Percentiles rank a stretch among this genome's conserved stretches.
These are phyloP conservation scores for Acanthamoeba divionensis DNA, from an alignment of 208 protist genomes.

Conservation along the genomic window DNA sequence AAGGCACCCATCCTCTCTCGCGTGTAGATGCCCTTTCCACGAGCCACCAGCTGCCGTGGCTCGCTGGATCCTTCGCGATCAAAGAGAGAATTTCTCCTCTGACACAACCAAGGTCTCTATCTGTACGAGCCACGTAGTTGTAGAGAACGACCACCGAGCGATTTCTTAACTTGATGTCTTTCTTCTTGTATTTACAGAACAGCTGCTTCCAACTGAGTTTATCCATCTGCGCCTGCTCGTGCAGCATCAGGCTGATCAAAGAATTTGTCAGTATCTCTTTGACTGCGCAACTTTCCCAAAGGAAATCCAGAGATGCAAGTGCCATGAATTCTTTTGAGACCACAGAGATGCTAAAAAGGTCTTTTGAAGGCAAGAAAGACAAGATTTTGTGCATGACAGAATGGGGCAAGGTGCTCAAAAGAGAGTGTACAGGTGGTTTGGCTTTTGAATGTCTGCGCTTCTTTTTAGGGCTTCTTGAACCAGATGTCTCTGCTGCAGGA, in stretches of 20 bases:
- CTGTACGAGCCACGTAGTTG: constrained; percentile 6
- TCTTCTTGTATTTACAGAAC: constrained; percentile 21
- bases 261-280: background rate
- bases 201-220: constrained; percentile 7
- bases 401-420: background rate
- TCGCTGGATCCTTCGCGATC: background rate
- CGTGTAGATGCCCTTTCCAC: background rate
- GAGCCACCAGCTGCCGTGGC: background rate
- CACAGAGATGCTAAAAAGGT: background rate
- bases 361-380: background rate
- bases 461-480: no score
- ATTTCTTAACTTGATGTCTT: background rate
- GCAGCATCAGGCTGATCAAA: background rate
- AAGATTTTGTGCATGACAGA: background rate
- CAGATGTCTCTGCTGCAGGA: no score
- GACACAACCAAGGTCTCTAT: background rate
- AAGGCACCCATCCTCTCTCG: constrained; percentile 7
- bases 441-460: no score
- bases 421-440: no score
- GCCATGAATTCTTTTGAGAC: constrained; percentile 40
- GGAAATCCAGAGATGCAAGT: background rate
- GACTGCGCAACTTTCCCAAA: background rate
- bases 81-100: background rate
- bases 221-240: constrained; percentile 7
- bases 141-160: constrained; percentile 6